A percentile compares a stretch with the other conserved stretches of the same genome.
Evolutionary conservation across 1,284 basidiomycete species (phyloP).

Genomic region (Boletus semigastroideus): DNA sequence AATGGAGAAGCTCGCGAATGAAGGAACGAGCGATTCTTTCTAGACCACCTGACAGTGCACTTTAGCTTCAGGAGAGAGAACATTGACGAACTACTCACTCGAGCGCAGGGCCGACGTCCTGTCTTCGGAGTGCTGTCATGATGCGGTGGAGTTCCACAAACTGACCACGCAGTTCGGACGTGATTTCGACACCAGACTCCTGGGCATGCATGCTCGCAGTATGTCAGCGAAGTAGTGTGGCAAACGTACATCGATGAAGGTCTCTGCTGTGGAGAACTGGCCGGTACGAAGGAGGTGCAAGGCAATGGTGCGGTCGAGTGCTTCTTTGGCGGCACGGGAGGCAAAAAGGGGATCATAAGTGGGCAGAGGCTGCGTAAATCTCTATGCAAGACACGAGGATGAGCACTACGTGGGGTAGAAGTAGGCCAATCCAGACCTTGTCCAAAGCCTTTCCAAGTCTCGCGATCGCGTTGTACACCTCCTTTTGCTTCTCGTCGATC

Average conservation of each 20-base stretch:
- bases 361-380: slow-evolving; percentile 67
- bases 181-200: slow-evolving; percentile 71
- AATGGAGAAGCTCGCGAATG: slow-evolving; percentile 70
- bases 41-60: slow-evolving; percentile 65
- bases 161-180: slow-evolving; percentile 53
- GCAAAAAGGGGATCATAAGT: slow-evolving; percentile 70
- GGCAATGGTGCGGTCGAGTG: slow-evolving; percentile 74
- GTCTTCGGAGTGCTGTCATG: slow-evolving; percentile 62
- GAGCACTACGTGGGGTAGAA: neutral
- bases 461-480: slow-evolving; percentile 74
- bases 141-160: slow-evolving; percentile 77
- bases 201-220: slow-evolving; percentile 30
- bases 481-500: slow-evolving; percentile 85
- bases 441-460: slow-evolving; percentile 84
- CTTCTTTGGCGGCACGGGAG: slow-evolving; percentile 53
- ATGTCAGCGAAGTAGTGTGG: neutral
- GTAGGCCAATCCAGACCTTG: slow-evolving; percentile 57
- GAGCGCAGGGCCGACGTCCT: slow-evolving; percentile 74
- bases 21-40: slow-evolving; percentile 64
- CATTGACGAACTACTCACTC: slow-evolving; percentile 45
- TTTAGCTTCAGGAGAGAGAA: slow-evolving; percentile 9
- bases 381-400: slow-evolving; percentile 43
- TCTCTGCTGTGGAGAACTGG: slow-evolving; percentile 71
- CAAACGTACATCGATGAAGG: slow-evolving; percentile 62
- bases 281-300: slow-evolving; percentile 79